Base-by-base conservation (phyloP, 108 stramenopile species). In the Pseudonitzschia multiseries region DNA sequence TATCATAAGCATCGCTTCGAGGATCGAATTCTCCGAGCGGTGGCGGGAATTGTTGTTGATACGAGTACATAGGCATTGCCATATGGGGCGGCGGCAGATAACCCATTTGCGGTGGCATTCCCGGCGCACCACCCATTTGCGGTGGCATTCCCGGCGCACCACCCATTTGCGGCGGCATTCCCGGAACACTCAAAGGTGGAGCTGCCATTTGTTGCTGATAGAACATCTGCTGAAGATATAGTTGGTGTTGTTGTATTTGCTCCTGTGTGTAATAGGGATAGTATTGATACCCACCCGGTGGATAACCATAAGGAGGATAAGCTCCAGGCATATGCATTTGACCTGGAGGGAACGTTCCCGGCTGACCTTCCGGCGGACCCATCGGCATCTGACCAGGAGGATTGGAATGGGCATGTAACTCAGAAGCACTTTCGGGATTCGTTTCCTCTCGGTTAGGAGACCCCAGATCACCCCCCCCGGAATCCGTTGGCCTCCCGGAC, bases 211-310 rank as follows among this genome's bases (percentile, higher is more conserved):
- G 71, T 50, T 36, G 50, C 22, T 41, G 57, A 10, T 41, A 32
- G 21, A n/a, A 46, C 54, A 12, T 5, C 33, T 62, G 67, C 46
- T 71, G 77, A 26, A 67, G 71, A 24, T 31, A 20, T 22, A 67
- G 54, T 65, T 71, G 72, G 2, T 71, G 60, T 15, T 67, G 50
- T 46, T 72, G 71, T 54, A 57, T 63, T 28, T 75, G 79, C 69
- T 74, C 67, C n/a, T 68, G 69, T 17, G 59, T 72, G 18, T 48
- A 68, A 33, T 76, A 75, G 0, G 75, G 75, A 24, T 75, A 57
- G 10, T 66, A 70, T 40, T 81, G 71, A 28, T 48, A 62, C 6
- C 9, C 33, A 33, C n/a, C n/a, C 4, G 65, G 74, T 57, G 46
- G 66, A 26, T 65, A 53, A 27, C 66, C 74, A 26, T 62, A 72